These are phyloP conservation scores for Penicillium pulvis DNA, from an alignment of 495 filamentous ascomycete genomes.

Conservation along the genomic window DNA sequence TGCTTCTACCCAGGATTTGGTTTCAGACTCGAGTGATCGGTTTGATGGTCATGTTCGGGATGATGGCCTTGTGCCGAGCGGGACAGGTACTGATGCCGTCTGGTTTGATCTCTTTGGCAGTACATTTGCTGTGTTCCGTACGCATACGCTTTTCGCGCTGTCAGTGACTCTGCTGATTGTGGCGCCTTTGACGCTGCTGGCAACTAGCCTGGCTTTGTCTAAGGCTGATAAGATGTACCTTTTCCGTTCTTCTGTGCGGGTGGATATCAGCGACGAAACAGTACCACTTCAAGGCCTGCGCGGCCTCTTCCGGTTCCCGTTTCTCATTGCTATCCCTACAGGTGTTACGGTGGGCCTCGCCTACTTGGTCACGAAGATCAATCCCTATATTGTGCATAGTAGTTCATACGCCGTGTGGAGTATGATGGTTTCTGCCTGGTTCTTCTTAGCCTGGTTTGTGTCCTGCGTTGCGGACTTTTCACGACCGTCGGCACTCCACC, in stretches of 20 bases:
- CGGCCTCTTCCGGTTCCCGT: conserved; percentile 82
- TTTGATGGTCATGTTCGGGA: conserved; percentile 64
- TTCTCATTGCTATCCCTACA: conserved; percentile 70
- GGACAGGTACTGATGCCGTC: conserved; percentile 69
- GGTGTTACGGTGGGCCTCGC: conserved; percentile 71
- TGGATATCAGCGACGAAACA: conserved; percentile 58
- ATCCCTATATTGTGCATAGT: conserved; percentile 85
- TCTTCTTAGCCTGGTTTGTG: conserved; percentile 80
- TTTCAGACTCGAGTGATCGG: conserved; percentile 64
- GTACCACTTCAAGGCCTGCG: conserved; percentile 73
- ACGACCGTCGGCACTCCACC: conserved; percentile 83
- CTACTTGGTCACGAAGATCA: conserved; percentile 76
- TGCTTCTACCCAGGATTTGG: conserved; percentile 67
- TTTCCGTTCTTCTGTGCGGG: conserved; percentile 63
- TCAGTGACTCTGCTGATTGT: conserved; percentile 80
- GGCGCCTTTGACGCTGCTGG: conserved; percentile 68
- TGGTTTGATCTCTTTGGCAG: conserved; percentile 95
- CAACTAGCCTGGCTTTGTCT: conserved; percentile 66
- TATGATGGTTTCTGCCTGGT: conserved; percentile 83
- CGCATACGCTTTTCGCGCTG: conserved; percentile 84
- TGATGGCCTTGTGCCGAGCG: conserved; percentile 67
- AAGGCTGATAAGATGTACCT: conserved; percentile 79
- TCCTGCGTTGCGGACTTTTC: conserved; percentile 78
- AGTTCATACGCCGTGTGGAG: conserved; percentile 82
- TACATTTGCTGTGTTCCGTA: conserved; percentile 73